Conservation (phyloP, 176 grass and related monocot species). For the Dendrocalamus sinicus region DNA sequence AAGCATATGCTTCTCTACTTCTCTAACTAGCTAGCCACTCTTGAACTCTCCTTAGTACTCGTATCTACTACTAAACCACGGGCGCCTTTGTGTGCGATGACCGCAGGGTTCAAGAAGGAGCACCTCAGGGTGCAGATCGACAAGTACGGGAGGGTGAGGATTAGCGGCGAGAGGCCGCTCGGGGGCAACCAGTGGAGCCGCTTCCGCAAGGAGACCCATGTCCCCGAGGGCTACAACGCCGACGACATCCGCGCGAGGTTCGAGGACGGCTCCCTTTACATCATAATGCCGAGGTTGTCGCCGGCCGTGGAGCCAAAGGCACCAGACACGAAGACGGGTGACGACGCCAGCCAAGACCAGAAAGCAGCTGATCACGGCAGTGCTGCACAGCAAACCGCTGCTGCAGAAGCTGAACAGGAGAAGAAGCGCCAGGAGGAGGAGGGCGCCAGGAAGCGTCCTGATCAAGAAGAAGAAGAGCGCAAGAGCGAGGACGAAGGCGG, state of each 20-base stretch:
- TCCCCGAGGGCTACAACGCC: constrained; percentile 44
- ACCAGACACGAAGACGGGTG: neutral
- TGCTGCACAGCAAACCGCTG: neutral
- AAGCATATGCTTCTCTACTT: neutral
- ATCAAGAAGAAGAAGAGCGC: neutral
- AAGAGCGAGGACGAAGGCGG: neutral
- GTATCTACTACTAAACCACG: neutral
- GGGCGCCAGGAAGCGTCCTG: neutral
- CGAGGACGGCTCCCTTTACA: constrained; percentile 37
- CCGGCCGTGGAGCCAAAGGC: neutral
- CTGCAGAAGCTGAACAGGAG: neutral
- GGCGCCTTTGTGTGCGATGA: neutral
- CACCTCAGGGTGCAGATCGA: constrained; percentile 51
- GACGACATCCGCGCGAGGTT: constrained; percentile 31
- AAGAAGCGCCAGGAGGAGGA: neutral
- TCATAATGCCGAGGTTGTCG: constrained; percentile 45
- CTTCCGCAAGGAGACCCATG: constrained; percentile 43
- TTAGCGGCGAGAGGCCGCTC: constrained; percentile 40
- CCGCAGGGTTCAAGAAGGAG: constrained; percentile 55
- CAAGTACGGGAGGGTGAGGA: constrained; percentile 19
- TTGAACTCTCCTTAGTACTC: neutral
- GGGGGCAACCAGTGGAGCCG: constrained; percentile 39
- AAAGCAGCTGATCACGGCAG: neutral
- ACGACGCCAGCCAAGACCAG: neutral
- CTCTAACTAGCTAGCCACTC: neutral